Evolutionary conservation across 768 basidiomycete species (phyloP).

Genomic region (Xanthoconium purpureum): DNA sequence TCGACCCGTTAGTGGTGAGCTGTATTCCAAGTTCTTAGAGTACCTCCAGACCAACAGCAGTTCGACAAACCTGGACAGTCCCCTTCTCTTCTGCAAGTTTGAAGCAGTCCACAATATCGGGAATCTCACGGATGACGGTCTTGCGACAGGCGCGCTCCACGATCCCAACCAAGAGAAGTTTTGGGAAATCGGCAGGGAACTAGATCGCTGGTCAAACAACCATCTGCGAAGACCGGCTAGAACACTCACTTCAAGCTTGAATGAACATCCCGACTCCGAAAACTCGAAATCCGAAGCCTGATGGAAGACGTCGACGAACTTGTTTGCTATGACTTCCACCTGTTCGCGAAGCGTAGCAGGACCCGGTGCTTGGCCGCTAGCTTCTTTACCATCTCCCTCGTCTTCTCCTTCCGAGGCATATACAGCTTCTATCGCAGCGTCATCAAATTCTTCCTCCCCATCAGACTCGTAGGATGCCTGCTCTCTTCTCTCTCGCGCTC

Average conservation of each 20-base stretch:
- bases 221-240: neutral
- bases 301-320: constrained; percentile 57
- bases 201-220: constrained; percentile 30
- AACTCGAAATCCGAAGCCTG: constrained; percentile 75
- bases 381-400: constrained; percentile 32
- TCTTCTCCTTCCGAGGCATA: constrained; percentile 50
- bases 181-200: constrained; percentile 88
- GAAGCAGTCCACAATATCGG: constrained; percentile 86
- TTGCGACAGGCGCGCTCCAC: constrained; percentile 83
- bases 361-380: constrained; percentile 18
- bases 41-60: neutral
- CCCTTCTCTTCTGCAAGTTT: constrained; percentile 52
- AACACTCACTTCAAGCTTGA: constrained; percentile 75
- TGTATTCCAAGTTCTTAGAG: constrained; percentile 27
- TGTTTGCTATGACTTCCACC: constrained; percentile 42
- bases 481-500: constrained; percentile 65
- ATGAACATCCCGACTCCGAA: constrained; percentile 60
- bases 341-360: constrained; percentile 38
- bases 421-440: constrained; percentile 60
- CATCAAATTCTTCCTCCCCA: constrained; percentile 47
- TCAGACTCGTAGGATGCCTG: constrained; percentile 70
- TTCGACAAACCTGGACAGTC: constrained; percentile 41
- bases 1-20: constrained; percentile 91
- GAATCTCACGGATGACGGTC: constrained; percentile 86
- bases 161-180: constrained; percentile 90